Percentiles rank a stretch among this genome's conserved stretches.
These are phyloP conservation scores for Sarcomyxa edulis DNA, from an alignment of 768 basidiomycete species.

Conservation along the genomic window DNA sequence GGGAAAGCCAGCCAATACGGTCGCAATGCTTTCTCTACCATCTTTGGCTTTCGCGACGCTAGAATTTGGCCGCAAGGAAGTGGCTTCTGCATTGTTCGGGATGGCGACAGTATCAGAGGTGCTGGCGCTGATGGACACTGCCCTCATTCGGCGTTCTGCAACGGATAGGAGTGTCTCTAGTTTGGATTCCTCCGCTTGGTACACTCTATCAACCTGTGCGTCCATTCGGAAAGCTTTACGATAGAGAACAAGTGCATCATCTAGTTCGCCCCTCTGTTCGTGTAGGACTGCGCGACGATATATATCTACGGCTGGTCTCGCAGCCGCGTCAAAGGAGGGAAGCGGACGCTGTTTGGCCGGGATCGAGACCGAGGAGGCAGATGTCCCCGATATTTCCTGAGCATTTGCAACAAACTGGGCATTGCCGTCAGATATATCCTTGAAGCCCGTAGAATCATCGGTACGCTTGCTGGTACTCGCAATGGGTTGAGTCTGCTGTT, in stretches of 20 bases:
- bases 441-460: too few relatives aligned
- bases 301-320: conserved; percentile 49
- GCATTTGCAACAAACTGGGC: too few relatives aligned
- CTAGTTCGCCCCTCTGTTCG: conserved; percentile 71
- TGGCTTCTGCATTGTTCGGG: too few relatives aligned
- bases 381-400: too few relatives aligned
- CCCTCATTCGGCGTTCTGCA: conserved; percentile 14
- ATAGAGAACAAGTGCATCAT: conserved; percentile 73
- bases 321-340: too few relatives aligned
- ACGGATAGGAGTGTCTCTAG: conserved; percentile 28
- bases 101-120: too few relatives aligned
- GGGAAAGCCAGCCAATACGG: conserved; percentile 45
- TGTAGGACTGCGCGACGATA: conserved; percentile 68
- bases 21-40: conserved; percentile 41
- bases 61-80: too few relatives aligned
- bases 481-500: conserved; percentile 6
- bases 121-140: too few relatives aligned
- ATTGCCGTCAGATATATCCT: too few relatives aligned
- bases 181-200: conserved; percentile 55
- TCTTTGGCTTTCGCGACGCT: too few relatives aligned
- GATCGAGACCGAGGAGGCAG: too few relatives aligned
- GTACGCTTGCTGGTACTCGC: conserved; percentile 7
- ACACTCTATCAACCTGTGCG: conserved; percentile 69
- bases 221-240: conserved; percentile 39
- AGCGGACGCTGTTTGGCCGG: too few relatives aligned